Percentiles rank a stretch among this genome's conserved stretches.
Evolutionary conservation across 2,329 filamentous ascomycete species (phyloP).

Genomic region (Colletotrichum falcatum): DNA sequence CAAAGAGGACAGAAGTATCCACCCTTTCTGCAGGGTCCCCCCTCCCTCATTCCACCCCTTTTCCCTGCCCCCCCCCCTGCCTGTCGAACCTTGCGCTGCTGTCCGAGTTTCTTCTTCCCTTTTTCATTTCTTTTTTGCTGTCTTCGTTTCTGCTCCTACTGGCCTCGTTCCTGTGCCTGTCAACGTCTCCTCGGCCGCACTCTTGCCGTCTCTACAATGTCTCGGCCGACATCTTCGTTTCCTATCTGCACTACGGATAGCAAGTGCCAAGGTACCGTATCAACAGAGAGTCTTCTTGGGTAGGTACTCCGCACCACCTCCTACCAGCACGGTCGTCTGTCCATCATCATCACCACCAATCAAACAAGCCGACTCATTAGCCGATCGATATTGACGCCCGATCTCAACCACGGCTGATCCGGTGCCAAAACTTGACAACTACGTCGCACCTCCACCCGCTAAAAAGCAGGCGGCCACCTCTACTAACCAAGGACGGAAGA

Average conservation of each 20-base stretch:
- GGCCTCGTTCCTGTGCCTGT: background rate
- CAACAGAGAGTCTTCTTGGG: no score
- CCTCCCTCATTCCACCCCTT: conserved; percentile 6
- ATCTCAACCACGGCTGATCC: background rate
- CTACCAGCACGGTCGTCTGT: no score
- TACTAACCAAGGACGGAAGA: no score
- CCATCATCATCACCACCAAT: background rate
- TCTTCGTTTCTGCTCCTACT: background rate
- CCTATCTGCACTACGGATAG: no score
- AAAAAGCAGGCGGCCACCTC: no score
- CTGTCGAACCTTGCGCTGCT: background rate
- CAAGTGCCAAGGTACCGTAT: no score
- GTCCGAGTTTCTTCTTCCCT: conserved; percentile 2
- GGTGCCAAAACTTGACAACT: background rate
- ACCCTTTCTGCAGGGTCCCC: conserved; percentile 13
- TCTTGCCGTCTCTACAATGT: background rate
- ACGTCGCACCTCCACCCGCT: background rate
- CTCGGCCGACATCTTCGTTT: background rate
- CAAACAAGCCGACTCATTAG: background rate
- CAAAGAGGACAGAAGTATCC: background rate
- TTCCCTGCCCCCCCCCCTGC: background rate
- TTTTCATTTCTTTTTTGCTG: conserved; percentile 1
- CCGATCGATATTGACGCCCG: background rate
- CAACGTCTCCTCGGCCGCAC: background rate
- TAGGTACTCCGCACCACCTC: no score